Percentiles rank a stretch among this genome's conserved stretches.
phyloP scores from a whole-genome alignment of 768 basidiomycete species.

The Crucibulum laeve region DNA sequence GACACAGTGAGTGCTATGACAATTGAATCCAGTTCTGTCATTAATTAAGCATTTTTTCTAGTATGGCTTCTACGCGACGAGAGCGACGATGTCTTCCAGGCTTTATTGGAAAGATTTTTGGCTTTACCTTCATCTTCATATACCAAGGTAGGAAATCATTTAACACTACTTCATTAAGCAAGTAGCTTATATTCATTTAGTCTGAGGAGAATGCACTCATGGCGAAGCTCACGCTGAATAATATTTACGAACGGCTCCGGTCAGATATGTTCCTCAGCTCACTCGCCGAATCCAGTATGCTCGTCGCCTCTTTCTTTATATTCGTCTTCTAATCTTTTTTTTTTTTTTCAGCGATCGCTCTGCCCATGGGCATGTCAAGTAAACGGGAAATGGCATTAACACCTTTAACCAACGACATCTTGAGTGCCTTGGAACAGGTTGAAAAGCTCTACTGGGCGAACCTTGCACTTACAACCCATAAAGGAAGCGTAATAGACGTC shows the following conservation, averaged over 20 bases:
- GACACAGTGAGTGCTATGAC: constrained; percentile 50
- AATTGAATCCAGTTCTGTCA: background rate
- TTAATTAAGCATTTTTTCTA: constrained; percentile 16
- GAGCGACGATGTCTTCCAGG: constrained; percentile 43
- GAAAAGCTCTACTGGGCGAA: constrained; percentile 69
- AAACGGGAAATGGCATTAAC: constrained; percentile 31
- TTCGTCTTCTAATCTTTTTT: background rate
- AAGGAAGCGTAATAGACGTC: constrained; percentile 66
- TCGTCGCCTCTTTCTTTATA: background rate
- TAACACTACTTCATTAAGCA: background rate
- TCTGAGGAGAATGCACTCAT: constrained; percentile 72
- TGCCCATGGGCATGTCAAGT: constrained; percentile 74
- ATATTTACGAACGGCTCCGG: constrained; percentile 73
- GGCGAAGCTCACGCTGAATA: constrained; percentile 74
- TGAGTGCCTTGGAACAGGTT: constrained; percentile 58
- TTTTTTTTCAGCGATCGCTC: constrained; percentile 59
- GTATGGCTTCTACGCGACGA: constrained; percentile 69
- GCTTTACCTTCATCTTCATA: constrained; percentile 51
- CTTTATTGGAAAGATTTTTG: constrained; percentile 53
- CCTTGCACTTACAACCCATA: constrained; percentile 46
- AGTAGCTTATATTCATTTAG: constrained; percentile 27
- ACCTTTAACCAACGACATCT: constrained; percentile 51
- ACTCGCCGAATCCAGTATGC: constrained; percentile 84
- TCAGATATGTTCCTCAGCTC: constrained; percentile 90
- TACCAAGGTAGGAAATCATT: constrained; percentile 42